These are phyloP conservation scores for Citrus hindsii DNA, from an alignment of 345 rosid species.

Conservation along the genomic window DNA sequence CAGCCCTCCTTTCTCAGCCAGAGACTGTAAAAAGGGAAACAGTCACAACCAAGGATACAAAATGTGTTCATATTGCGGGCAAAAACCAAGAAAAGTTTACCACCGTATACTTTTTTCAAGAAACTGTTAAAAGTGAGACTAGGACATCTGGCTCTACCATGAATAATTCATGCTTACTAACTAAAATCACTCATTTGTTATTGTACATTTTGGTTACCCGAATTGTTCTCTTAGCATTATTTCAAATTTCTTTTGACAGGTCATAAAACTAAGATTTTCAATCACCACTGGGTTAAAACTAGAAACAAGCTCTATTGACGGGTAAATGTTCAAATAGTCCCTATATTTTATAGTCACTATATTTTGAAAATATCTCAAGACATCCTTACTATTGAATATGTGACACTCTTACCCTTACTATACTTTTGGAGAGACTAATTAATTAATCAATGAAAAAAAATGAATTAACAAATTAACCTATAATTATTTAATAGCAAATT, in stretches of 20 bases:
- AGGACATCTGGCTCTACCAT: not conserved
- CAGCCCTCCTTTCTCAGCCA: constrained; percentile 95
- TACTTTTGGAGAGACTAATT: too few relatives aligned
- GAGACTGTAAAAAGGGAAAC: constrained; percentile 46
- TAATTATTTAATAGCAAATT: too few relatives aligned
- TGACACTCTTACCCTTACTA: too few relatives aligned
- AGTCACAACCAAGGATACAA: not conserved
- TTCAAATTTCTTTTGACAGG: not conserved
- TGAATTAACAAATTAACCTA: too few relatives aligned
- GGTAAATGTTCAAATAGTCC: too few relatives aligned
- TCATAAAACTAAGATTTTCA: not conserved
- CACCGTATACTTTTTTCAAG: not conserved
- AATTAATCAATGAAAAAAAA: too few relatives aligned
- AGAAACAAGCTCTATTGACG: not conserved
- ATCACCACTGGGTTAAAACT: not conserved
- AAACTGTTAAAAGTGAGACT: not conserved
- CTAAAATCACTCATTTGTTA: not conserved
- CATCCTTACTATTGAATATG: too few relatives aligned
- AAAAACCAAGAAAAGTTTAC: not conserved
- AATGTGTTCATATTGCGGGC: not conserved
- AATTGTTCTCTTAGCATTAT: not conserved
- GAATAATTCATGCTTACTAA: not conserved
- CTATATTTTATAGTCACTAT: too few relatives aligned
- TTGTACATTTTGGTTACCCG: not conserved
- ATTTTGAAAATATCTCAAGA: too few relatives aligned